A percentile compares a stretch with the other conserved stretches of the same genome.
These are phyloP conservation scores for Aureobasidium sp. DNA, from an alignment of 2,329 filamentous ascomycete genomes.

Conservation along the genomic window DNA sequence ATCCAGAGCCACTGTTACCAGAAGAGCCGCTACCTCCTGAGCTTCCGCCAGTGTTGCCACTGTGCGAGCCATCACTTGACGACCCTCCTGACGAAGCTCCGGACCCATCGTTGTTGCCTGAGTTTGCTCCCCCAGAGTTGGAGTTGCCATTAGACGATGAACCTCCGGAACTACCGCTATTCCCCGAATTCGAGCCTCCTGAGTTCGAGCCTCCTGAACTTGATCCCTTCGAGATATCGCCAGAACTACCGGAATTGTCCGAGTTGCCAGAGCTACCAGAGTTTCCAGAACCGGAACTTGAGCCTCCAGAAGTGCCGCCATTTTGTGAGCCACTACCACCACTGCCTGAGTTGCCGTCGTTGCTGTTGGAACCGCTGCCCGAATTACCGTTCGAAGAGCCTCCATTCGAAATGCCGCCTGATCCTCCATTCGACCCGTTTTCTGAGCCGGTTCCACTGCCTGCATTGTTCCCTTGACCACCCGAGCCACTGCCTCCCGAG, in stretches of 20 bases:
- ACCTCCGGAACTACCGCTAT: not conserved
- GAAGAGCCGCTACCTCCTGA: not conserved
- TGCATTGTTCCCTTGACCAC: not conserved
- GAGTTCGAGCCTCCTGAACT: not conserved
- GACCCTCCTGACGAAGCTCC: too few relatives aligned
- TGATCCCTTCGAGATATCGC: constrained; percentile 1
- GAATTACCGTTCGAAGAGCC: not conserved
- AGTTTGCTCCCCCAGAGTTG: not conserved
- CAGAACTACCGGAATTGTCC: not conserved
- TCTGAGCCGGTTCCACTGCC: not conserved
- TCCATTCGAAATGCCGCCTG: not conserved
- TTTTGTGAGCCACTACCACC: not conserved
- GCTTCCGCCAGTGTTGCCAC: constrained; percentile 2
- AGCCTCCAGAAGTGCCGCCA: not conserved
- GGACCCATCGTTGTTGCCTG: not conserved
- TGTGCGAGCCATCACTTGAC: too few relatives aligned
- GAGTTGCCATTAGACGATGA: not conserved
- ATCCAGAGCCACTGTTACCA: constrained; percentile 5
- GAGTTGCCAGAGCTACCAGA: constrained; percentile 5
- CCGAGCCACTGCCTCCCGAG: not conserved
- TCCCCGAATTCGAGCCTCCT: too few relatives aligned
- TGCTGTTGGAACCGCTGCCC: not conserved
- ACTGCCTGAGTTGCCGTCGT: not conserved
- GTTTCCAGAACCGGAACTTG: not conserved
- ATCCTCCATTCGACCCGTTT: not conserved